phyloP scores from a whole-genome alignment of 352 stramenopile species.

The Globisporangium nunn region DNA sequence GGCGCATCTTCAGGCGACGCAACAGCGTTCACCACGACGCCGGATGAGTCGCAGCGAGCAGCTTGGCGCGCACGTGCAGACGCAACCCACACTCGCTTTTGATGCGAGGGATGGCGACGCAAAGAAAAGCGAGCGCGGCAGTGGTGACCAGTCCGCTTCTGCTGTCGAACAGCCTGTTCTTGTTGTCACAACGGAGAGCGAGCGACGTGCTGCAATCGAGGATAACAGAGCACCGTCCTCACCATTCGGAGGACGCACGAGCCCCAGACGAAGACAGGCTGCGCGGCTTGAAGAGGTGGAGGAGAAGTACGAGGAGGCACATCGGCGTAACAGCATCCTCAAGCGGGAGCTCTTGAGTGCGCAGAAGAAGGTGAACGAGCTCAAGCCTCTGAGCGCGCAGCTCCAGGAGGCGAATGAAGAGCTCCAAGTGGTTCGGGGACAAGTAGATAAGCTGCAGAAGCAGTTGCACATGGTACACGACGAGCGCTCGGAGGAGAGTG shows the following conservation, averaged over 20 bases:
- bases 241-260: constrained; percentile 7
- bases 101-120: not conserved
- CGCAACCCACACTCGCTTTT: not conserved
- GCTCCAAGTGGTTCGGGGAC: constrained; percentile 18
- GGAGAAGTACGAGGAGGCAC: constrained; percentile 41
- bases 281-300: constrained; percentile 27
- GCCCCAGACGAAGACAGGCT: constrained; percentile 14
- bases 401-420: constrained; percentile 27
- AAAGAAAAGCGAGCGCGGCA: not conserved
- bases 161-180: not conserved
- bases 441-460: constrained; percentile 22
- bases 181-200: not conserved
- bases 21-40: constrained; percentile 22
- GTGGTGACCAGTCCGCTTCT: not conserved
- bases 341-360: constrained; percentile 45
- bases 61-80: not conserved
- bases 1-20: constrained; percentile 6
- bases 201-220: not conserved
- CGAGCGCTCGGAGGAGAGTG: constrained; percentile 39
- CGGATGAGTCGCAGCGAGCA: not conserved
- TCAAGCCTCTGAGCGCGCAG: constrained; percentile 36
- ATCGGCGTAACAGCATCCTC: constrained; percentile 31
- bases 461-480: constrained; percentile 17
- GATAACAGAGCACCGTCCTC: not conserved
- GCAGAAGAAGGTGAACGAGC: constrained; percentile 43